Base-by-base conservation (phyloP, 306 rosid species). In the Lathyrus oleraceus region DNA sequence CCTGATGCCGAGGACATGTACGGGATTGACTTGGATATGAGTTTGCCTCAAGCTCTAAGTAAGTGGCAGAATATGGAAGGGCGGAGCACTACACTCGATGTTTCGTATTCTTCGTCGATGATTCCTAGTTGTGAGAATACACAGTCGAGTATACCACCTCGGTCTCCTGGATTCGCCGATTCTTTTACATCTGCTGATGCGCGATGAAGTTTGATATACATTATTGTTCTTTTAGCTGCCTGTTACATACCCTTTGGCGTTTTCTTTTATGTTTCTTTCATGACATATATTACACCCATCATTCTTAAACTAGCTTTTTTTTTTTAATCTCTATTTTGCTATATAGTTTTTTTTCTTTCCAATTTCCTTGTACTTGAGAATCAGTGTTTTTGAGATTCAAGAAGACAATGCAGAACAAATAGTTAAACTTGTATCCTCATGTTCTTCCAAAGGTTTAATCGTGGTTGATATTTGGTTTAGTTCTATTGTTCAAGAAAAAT, bases 1-100 rank as follows among this genome's bases (percentile, higher is more conserved):
- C 47, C 72, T 10, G 79, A 71, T 42, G 44, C 23, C 2, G 96
- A 85, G 20, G 94, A 85, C 12, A 1, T 42, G 2, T 63, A 45
- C 48, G 98, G 85, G 9, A 84, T 88, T 61, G 84, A 85, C 75
- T 71, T 88, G 2, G 90, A 87, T 8, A 49, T 88, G 85, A 67
- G 77, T 16, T 74, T 93, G 1, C 89, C 93, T 0, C 86, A 85
- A 69, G 90, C 82, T 11, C 72, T 90, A 10, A 81, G 71, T 63
- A 87, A 65, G 65, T 93, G 96, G 98, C 86, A 76, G 67, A 84
- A 86, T 28, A 30, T 56, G 12, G 94, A 88, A 71, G 90, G 94
- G 66, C 80, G 6, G n/a, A 70, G 63, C 71, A 67, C 49, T 67
- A 72, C 76, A 56, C 0, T 75, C 61, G 85, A 79, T 38, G 57